These are phyloP conservation scores for Nepenthes alata DNA, from an alignment of 179 eudicot genomes.

Conservation along the genomic window DNA sequence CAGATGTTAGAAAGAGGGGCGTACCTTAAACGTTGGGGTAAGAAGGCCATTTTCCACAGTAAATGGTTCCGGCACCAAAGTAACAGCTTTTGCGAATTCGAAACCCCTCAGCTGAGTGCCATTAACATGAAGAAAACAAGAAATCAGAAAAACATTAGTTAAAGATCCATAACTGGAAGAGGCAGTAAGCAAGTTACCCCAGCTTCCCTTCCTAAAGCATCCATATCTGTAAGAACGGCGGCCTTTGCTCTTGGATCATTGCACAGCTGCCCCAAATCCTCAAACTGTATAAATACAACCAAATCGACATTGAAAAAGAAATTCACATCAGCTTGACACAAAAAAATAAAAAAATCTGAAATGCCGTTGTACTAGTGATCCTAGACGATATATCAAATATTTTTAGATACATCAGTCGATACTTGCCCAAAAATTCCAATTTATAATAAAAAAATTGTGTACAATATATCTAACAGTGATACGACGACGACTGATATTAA, in stretches of 20 bases:
- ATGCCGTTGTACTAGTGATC: no score
- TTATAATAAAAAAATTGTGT: not conserved
- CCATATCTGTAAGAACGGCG: constrained; percentile 91
- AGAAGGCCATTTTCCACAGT: constrained; percentile 79
- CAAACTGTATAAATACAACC: constrained; percentile 32
- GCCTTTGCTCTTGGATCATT: constrained; percentile 73
- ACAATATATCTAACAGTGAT: no score
- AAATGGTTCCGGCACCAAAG: constrained; percentile 71
- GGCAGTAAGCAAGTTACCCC: constrained; percentile 30
- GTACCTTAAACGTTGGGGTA: constrained; percentile 74
- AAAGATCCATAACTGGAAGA: not conserved
- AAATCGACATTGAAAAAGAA: not conserved
- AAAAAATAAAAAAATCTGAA: no score
- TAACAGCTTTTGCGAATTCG: constrained; percentile 71
- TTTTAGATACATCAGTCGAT: no score
- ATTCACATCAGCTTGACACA: not conserved
- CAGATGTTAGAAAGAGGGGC: not conserved
- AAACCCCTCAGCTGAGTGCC: constrained; percentile 63
- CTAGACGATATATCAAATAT: no score
- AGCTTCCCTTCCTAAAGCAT: constrained; percentile 70
- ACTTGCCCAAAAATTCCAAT: no score
- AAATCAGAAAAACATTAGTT: constrained; percentile 7
- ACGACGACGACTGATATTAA: no score
- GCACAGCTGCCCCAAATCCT: constrained; percentile 64
- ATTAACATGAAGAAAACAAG: constrained; percentile 5